A percentile compares a stretch with the other conserved stretches of the same genome.
Evolutionary conservation across 1,139 yeast genomes (phyloP).

Genomic region (Candida neerlandica): DNA sequence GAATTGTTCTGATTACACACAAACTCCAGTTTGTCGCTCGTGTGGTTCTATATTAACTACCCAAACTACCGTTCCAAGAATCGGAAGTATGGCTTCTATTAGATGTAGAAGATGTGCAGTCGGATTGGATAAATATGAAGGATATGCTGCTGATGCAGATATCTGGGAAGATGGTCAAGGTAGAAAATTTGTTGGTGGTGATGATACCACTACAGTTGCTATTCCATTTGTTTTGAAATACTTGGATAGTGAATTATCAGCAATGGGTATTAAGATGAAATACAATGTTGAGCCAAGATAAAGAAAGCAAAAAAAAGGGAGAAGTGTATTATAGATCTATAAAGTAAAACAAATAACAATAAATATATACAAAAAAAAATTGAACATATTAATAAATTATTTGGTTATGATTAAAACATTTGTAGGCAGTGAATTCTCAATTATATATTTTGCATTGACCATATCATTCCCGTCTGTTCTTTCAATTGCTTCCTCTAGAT

Average conservation of each 20-base stretch:
- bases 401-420: constrained; percentile 19
- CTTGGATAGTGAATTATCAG: constrained; percentile 91
- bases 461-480: constrained; percentile 72
- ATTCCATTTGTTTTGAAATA: constrained; percentile 96
- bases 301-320: background rate
- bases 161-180: constrained; percentile 99
- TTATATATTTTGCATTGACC: constrained; percentile 63
- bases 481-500: constrained; percentile 58
- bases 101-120: constrained; percentile 93
- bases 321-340: constrained; percentile 3
- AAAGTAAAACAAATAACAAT: background rate
- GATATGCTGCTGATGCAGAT: constrained; percentile 68
- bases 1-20: constrained; percentile 95
- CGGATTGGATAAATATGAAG: constrained; percentile 50
- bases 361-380: background rate
- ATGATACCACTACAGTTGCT: constrained; percentile 88
- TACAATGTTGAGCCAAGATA: constrained; percentile 73
- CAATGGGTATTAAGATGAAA: constrained; percentile 96
- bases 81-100: constrained; percentile 75
- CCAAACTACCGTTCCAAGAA: constrained; percentile 86
- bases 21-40: constrained; percentile 82
- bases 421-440: constrained; percentile 36
- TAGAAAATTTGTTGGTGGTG: constrained; percentile 87
- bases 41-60: constrained; percentile 94
- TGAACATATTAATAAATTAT: background rate